These are phyloP conservation scores for Dinochytrium kinnereticum DNA, from an alignment of 371 early-diverging fungal species.

Conservation along the genomic window DNA sequence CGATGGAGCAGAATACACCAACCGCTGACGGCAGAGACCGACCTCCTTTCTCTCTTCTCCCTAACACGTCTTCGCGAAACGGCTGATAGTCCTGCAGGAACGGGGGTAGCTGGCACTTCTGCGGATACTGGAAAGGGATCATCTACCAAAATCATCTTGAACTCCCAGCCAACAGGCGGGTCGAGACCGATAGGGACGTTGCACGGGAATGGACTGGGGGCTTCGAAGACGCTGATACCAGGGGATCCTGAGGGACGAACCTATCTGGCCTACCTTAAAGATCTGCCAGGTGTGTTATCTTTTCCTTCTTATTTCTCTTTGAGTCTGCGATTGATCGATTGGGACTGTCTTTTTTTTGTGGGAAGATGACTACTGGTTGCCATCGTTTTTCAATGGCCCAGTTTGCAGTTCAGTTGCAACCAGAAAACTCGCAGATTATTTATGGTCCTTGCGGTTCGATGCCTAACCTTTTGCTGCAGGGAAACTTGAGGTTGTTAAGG, in stretches of 20 bases:
- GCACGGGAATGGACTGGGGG: background rate
- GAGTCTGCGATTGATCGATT: background rate
- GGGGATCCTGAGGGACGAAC: background rate
- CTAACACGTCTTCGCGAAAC: background rate
- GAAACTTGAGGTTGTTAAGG: background rate
- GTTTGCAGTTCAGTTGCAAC: background rate
- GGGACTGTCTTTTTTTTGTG: background rate
- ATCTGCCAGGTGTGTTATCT: background rate
- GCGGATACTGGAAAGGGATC: background rate
- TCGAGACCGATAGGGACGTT: no score
- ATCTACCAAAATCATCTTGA: background rate
- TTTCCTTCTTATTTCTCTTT: background rate
- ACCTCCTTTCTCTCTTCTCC: background rate
- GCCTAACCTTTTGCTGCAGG: background rate
- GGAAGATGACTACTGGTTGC: background rate
- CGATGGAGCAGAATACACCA: constrained; percentile 6
- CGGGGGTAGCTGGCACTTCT: background rate
- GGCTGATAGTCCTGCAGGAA: background rate
- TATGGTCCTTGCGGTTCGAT: background rate
- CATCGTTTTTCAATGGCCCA: background rate
- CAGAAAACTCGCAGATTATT: background rate
- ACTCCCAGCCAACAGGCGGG: no score
- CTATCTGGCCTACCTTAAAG: background rate
- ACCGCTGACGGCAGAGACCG: background rate
- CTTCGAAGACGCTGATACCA: background rate